Evolutionary conservation across 768 basidiomycete species (phyloP), one percentile per base, ranked within the genome.

Genomic region (Russula vinacea): DNA sequence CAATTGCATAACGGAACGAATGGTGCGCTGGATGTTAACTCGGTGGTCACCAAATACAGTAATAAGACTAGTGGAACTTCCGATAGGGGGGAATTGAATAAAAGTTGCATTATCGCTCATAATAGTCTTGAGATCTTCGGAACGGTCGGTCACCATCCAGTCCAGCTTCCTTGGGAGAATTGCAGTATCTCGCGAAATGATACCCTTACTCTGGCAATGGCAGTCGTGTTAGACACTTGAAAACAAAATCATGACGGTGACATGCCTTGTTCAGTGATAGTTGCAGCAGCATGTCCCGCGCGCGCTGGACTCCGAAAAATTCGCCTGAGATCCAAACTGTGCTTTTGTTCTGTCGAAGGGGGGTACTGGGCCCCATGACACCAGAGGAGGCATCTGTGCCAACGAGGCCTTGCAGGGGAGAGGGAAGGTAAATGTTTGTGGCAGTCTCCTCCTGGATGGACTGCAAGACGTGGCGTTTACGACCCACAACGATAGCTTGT

Each of bases 51-150:
- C 96, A 74, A 86, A 97, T 29, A 98, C 92, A 19, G 90, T 92
- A 70, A 98, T 92, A 71, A 97, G 76, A 74, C 93, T 96, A 24
- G 91, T 92, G 35, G 92, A 92, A 67, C 91, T 92, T 24, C 96
- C 96, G 39, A 98, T 84, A 39, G 92, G 83, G 14, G 96, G 94
- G 70, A 97, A 92, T 71, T 94, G 90, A 67, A 99, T 90, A 73
- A 90, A 98, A 5, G 95, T 96, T 8, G 92, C 94, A 67, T 98
- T 98, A 78, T 99, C 96, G 69, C 84, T 86, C 94, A 97, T 98
- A 73, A 94, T 84, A 5, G 86, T 81, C 76, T 88, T 93, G 71
- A 99, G 79, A 67, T 98, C 96, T 33, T 98, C 95, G 13, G 89
- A 79, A n/a, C 91, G 87, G 74, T 99, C 93, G n/a, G 90, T 92